Base-by-base conservation (phyloP, 148 eudicot species). In the Heliosperma pusillum region DNA sequence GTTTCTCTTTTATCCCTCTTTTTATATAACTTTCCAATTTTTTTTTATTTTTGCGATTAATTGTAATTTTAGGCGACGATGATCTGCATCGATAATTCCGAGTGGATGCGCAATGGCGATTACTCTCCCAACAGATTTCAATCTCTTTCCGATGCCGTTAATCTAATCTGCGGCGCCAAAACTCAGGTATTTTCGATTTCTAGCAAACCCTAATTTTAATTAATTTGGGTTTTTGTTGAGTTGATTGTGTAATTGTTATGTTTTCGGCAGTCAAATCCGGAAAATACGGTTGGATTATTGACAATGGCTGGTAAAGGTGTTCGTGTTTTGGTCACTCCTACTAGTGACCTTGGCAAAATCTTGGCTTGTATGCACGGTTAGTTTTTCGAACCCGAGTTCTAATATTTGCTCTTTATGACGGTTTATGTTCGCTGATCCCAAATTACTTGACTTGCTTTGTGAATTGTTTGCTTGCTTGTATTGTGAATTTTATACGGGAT, bases 251-350 rank as follows among this genome's bases (percentile, higher is more conserved):
- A 71, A 0, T 58, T 30, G 33, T 52, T 67, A 0, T 44, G 61
- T 1, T 40, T 72, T 58, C 61, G 16, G 82, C 85, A 96, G 99
- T 86, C 97, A 52, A 96, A 96, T 89, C 97, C 97, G 20, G 99
- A 96, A 85, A 96, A 92, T 76, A 96, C 97, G 10, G 99, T 96
- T 47, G 99, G 99, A 55, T 85, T 92, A 62, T 74, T 96, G 76
- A 96, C 97, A 12, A 96, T 96, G 99, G 97, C 97, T 50, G 97
- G 99, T 22, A 92, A 92, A 85, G 99, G 99, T 36, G 97, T 92
- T 80, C 97, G 97, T 4, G 99, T 96, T 59, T 79, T 96, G 87
- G 97, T 92, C 59, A 96, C 99, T 76, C 99, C 99, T 0, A 96
- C 99, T 36, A 89, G 94, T 74, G 99, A 96, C 80, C 97, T 96